Conservation (phyloP, 768 basidiomycete genomes). For the Phylloporus sp. region DNA sequence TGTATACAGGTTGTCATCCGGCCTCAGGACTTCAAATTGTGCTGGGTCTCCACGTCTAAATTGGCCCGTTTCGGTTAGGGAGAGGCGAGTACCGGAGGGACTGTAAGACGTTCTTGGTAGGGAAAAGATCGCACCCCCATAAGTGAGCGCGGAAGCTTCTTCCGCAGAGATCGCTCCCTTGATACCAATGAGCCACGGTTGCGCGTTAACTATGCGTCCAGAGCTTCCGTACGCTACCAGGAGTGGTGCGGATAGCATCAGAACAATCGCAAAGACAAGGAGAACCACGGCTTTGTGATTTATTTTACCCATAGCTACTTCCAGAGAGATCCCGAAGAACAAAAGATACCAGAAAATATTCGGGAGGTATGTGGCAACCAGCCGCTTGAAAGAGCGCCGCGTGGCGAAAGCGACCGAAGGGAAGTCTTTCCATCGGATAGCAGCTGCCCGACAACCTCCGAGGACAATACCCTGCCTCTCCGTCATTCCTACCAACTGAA, state of each 20-base stretch:
- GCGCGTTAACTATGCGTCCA: conserved; percentile 12
- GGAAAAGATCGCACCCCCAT: conserved; percentile 6
- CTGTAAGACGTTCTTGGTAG: conserved; percentile 17
- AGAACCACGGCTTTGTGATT: neutral
- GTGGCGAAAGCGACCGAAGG: conserved; percentile 14
- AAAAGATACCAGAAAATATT: conserved; percentile 6
- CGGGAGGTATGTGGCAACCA: conserved; percentile 5
- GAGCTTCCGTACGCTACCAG: conserved; percentile 13
- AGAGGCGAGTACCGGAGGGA: conserved; percentile 14
- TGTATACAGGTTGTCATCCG: conserved; percentile 16
- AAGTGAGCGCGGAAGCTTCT: conserved; percentile 13
- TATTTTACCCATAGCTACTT: too few species aligned
- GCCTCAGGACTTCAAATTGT: conserved; percentile 4
- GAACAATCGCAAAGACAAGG: neutral
- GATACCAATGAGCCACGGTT: conserved; percentile 24
- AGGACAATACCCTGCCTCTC: conserved; percentile 13
- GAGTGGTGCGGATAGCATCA: conserved; percentile 14
- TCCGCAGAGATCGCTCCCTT: conserved; percentile 24
- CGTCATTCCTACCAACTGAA: conserved; percentile 20
- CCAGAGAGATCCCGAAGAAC: neutral
- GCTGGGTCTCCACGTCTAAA: conserved; percentile 17
- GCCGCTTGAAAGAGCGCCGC: conserved; percentile 11
- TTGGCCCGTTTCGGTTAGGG: neutral
- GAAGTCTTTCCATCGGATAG: conserved; percentile 24
- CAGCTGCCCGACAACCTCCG: conserved; percentile 21